Evolutionary conservation across 805 yeast species (phyloP).

Genomic region (Yamadazyma philogaea): DNA sequence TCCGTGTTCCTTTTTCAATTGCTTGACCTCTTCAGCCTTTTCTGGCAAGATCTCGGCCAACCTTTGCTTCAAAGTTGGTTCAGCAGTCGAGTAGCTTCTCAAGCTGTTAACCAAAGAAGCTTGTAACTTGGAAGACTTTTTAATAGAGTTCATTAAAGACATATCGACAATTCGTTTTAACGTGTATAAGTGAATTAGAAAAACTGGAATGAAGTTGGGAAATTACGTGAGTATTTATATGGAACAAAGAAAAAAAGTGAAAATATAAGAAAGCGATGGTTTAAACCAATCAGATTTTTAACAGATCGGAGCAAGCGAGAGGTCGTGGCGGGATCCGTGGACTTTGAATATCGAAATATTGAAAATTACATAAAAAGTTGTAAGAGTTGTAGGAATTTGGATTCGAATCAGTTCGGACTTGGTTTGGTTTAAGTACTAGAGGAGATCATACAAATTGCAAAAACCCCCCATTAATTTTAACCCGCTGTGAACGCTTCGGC

Average conservation of each 20-base stretch:
- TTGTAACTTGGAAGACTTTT: constrained; percentile 9
- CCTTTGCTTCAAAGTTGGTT: constrained; percentile 81
- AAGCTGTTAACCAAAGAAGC: constrained; percentile 11
- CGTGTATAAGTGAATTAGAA: not conserved
- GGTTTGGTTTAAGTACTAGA: not conserved
- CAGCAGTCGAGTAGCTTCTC: constrained; percentile 34
- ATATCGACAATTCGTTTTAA: not conserved
- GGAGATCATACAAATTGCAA: not conserved
- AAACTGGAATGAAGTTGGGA: not conserved
- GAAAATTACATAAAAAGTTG: not conserved
- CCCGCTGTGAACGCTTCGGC: constrained; percentile 4
- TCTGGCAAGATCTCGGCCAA: constrained; percentile 90
- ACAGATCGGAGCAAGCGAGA: constrained; percentile 10
- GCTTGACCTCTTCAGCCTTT: constrained; percentile 86
- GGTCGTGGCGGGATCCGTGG: constrained; percentile 8
- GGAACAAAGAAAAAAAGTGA: constrained; percentile 2
- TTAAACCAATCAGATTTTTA: constrained; percentile 11
- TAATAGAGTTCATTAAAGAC: constrained; percentile 10
- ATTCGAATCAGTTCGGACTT: not conserved
- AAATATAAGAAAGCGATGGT: constrained; percentile 1
- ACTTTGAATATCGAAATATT: not conserved
- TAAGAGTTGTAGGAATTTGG: not conserved
- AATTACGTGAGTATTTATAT: constrained; percentile 5
- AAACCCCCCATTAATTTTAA: constrained; percentile 1
- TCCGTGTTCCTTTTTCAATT: constrained; percentile 88